A percentile compares a stretch with the other conserved stretches of the same genome.
Evolutionary conservation across 345 rosid genomes (phyloP).

Genomic region (Turritis glabra): DNA sequence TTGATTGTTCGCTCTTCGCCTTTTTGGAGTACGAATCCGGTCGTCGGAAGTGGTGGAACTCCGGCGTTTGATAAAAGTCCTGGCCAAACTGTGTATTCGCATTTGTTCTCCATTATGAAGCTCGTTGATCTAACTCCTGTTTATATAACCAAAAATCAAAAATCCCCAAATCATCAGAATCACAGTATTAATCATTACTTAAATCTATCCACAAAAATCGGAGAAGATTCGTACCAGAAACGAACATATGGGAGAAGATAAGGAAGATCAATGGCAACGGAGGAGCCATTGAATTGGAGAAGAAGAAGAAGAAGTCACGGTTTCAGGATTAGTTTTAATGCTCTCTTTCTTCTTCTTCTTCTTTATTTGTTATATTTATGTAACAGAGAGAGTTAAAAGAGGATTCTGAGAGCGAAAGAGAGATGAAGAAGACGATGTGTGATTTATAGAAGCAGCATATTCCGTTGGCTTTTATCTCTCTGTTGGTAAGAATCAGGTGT

Average conservation of each 20-base stretch:
- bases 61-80: slow-evolving; percentile 83
- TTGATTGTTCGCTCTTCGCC: slow-evolving; percentile 57
- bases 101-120: slow-evolving; percentile 65
- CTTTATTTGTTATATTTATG: not conserved
- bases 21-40: slow-evolving; percentile 76
- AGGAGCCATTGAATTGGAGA: slow-evolving; percentile 46
- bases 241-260: slow-evolving; percentile 30
- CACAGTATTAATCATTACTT: not conserved
- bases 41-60: slow-evolving; percentile 60
- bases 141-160: not conserved
- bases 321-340: not conserved
- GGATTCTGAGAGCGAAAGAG: slow-evolving; percentile 24
- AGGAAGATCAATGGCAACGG: slow-evolving; percentile 32
- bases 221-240: slow-evolving; percentile 39
- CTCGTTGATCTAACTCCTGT: slow-evolving; percentile 57
- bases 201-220: not conserved
- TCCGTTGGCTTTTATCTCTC: not conserved
- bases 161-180: not conserved
- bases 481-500: slow-evolving; percentile 28
- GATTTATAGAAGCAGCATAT: slow-evolving; percentile 26
- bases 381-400: slow-evolving; percentile 2
- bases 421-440: slow-evolving; percentile 11
- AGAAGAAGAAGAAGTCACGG: slow-evolving; percentile 27
- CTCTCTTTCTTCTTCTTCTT: slow-evolving; percentile 34
- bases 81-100: slow-evolving; percentile 85